Percentiles rank a stretch among this genome's conserved stretches.
Evolutionary conservation across 352 stramenopile species (phyloP).

Genomic region (Phytopythium vexans): DNA sequence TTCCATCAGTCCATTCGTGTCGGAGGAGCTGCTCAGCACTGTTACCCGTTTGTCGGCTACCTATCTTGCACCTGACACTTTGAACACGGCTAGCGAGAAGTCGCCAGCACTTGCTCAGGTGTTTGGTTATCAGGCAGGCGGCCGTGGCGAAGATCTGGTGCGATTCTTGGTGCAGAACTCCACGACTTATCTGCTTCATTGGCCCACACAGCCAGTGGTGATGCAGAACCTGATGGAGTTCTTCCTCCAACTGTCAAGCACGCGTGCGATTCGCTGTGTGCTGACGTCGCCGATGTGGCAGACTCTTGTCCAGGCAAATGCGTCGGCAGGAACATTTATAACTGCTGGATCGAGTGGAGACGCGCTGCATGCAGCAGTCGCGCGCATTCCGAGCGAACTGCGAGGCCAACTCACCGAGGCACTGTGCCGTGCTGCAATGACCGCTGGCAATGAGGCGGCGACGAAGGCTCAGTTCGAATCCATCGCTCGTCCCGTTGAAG

Average conservation of each 20-base stretch:
- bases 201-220: conserved; percentile 77
- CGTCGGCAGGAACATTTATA: conserved; percentile 54
- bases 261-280: conserved; percentile 52
- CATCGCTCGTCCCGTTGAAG: conserved; percentile 43
- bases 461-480: conserved; percentile 51
- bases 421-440: conserved; percentile 73
- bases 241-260: conserved; percentile 65
- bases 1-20: conserved; percentile 75
- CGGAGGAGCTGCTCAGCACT: conserved; percentile 68
- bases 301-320: conserved; percentile 70
- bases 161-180: conserved; percentile 69
- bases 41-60: conserved; percentile 74
- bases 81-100: conserved; percentile 33
- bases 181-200: conserved; percentile 74
- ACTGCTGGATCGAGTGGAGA: conserved; percentile 16
- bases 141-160: conserved; percentile 50
- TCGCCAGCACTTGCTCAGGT: conserved; percentile 52
- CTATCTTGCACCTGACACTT: conserved; percentile 56
- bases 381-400: conserved; percentile 50
- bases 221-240: conserved; percentile 84
- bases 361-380: conserved; percentile 42
- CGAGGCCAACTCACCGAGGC: conserved; percentile 67
- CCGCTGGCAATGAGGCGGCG: conserved; percentile 37
- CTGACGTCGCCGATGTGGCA: conserved; percentile 62
- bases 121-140: conserved; percentile 59